Evolutionary conservation across 345 rosid species (phyloP), one percentile per base, ranked within the genome.

Genomic region (Moringa oleifera): DNA sequence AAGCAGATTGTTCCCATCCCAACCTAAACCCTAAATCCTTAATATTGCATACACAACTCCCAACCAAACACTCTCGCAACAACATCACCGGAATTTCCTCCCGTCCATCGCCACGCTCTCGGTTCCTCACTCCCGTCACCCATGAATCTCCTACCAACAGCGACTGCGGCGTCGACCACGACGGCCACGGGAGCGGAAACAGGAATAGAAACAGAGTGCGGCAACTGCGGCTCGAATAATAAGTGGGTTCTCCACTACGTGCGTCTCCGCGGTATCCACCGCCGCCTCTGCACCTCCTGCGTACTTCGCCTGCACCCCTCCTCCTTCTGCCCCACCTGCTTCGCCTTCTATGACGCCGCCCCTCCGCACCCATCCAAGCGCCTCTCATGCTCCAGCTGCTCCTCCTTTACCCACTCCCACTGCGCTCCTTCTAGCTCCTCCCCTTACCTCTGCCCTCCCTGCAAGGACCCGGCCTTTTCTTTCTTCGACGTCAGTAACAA

Each of bases 211-310:
- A 16, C 47, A 41, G 61, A 55, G 57, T 91, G 94, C 81, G 65
- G 72, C 23, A 70, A 78, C 53, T 91, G 97, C 75, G 62, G 68
- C 31, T 25, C 73, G 57, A 45, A 31, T 37, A 61, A 72, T 21
- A 23, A 61, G 0, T 68, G 68, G 72, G 54, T 82, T 20, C 73
- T 85, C 74, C 91, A 85, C 77, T 62, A 82, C 63, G 88, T 82
- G 13, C 82, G 82, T 2, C 74, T 73, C 68, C 85, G 80, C 12
- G 79, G 81, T 60, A 49, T 33, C 54, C 64, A 70, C 63, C 85
- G 90, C 11, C 81, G 71, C 2, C 85, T 81, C 73, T 91, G 96
- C 80, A 89, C 95, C 33, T 74, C 83, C 58, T 89, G 96, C 71
- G 83, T 89, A 66, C 98, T 91, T 66, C 81, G 68, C 17, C 76